Percentiles rank a stretch among this genome's conserved stretches.
phyloP scores from a whole-genome alignment of 2,329 filamentous ascomycete genomes.

The Penicillium sp. region DNA sequence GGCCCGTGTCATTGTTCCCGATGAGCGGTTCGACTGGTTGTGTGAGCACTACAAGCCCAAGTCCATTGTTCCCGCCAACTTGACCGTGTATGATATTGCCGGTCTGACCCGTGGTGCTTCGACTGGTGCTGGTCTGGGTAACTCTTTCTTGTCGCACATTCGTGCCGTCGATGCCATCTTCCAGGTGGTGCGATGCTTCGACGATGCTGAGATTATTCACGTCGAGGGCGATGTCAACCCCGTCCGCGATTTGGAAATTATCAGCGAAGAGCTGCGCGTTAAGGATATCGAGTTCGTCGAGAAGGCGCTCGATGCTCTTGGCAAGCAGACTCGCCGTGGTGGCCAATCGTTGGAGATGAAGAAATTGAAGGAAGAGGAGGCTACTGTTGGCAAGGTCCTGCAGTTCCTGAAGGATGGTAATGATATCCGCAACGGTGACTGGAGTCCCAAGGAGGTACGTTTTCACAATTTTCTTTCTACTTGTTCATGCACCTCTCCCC shows the following conservation, averaged over 20 bases:
- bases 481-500: slow-evolving; percentile 13
- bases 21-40: slow-evolving; percentile 95
- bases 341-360: slow-evolving; percentile 97
- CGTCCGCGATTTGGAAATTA: slow-evolving; percentile 89
- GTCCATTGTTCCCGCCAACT: slow-evolving; percentile 91
- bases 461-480: slow-evolving; percentile 15
- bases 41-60: slow-evolving; percentile 97
- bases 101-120: slow-evolving; percentile 94
- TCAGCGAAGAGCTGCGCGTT: slow-evolving; percentile 91
- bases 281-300: slow-evolving; percentile 99
- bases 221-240: slow-evolving; percentile 99
- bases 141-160: slow-evolving; percentile 97
- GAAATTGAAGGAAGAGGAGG: slow-evolving; percentile 93
- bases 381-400: slow-evolving; percentile 87
- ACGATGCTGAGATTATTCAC: slow-evolving; percentile 99
- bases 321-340: slow-evolving; percentile 92
- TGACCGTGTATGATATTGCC: slow-evolving; percentile 98
- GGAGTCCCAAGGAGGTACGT: slow-evolving; percentile 89
- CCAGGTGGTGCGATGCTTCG: slow-evolving; percentile 94
- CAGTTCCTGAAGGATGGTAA: slow-evolving; percentile 83
- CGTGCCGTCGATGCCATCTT: slow-evolving; percentile 98
- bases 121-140: slow-evolving; percentile 94
- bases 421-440: slow-evolving; percentile 87
- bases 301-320: slow-evolving; percentile 87
- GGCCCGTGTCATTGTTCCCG: slow-evolving; percentile 93